phyloP scores from a whole-genome alignment of 192 early-diverging fungal genomes.

The Neocallimastix lanati region DNA sequence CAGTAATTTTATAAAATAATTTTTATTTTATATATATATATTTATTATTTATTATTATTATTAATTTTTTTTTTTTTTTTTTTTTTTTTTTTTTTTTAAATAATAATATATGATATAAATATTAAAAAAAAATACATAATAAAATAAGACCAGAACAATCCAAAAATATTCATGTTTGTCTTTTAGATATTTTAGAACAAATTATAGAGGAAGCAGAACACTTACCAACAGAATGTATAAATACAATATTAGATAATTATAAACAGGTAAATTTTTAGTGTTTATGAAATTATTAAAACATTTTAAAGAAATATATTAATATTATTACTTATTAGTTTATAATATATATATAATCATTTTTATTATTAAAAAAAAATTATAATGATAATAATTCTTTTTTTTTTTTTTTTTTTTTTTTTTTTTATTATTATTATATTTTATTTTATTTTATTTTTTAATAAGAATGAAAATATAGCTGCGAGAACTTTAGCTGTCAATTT shows the following conservation, averaged over 20 bases:
- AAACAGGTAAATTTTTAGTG: constrained; percentile 15
- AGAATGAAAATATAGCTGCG: constrained; percentile 36
- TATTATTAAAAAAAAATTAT: too few relatives aligned
- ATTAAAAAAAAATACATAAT: too few relatives aligned
- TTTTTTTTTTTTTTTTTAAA: background rate
- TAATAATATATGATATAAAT: too few relatives aligned
- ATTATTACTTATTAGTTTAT: too few relatives aligned
- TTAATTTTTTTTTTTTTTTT: background rate
- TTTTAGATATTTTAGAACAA: constrained; percentile 67
- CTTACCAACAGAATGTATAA: constrained; percentile 63
- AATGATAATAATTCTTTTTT: too few relatives aligned
- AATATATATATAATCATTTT: too few relatives aligned
- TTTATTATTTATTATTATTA: background rate
- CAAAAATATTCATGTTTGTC: constrained; percentile 56
- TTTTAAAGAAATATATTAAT: too few relatives aligned
- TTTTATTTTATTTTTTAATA: background rate
- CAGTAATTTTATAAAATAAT: constrained; percentile 14
- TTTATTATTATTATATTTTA: constrained; percentile 5
- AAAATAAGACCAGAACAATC: constrained; percentile 37
- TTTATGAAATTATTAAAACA: too few relatives aligned
- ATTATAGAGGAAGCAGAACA: constrained; percentile 52
- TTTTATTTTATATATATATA: too few relatives aligned
- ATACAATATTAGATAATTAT: constrained; percentile 58
- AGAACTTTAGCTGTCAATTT: constrained; percentile 66
- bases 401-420: background rate